phyloP scores from a whole-genome alignment of 192 early-diverging fungal genomes.

The Lunasporangiospora selenospora region DNA sequence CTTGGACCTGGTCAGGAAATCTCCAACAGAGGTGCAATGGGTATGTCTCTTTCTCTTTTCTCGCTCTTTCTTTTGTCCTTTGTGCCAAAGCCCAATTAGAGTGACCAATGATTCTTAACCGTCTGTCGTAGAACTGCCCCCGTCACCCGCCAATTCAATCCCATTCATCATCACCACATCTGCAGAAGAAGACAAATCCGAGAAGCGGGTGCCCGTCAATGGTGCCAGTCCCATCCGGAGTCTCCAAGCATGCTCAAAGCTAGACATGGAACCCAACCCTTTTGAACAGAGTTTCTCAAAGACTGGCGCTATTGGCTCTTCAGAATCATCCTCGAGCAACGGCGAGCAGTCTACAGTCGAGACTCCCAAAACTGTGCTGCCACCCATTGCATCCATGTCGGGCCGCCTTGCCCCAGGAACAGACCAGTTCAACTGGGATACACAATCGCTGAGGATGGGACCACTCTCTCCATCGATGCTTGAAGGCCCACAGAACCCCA shows the following conservation, averaged over 20 bases:
- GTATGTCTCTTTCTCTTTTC: slow-evolving; percentile 8
- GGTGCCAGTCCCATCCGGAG: slow-evolving; percentile 26
- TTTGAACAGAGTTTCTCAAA: slow-evolving; percentile 83
- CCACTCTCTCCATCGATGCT: slow-evolving; percentile 83
- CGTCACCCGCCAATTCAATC: slow-evolving; percentile 33
- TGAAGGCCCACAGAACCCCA: slow-evolving; percentile 62
- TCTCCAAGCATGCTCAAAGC: slow-evolving; percentile 57
- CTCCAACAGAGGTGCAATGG: slow-evolving; percentile 10
- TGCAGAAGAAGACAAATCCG: slow-evolving; percentile 22
- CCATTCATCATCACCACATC: slow-evolving; percentile 32
- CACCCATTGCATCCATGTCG: slow-evolving; percentile 73
- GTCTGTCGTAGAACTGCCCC: slow-evolving; percentile 12
- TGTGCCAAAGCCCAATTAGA: neutral
- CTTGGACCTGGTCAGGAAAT: slow-evolving; percentile 27
- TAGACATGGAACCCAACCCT: slow-evolving; percentile 86
- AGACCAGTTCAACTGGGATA: slow-evolving; percentile 60
- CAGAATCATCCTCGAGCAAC: slow-evolving; percentile 4
- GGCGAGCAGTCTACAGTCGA: slow-evolving; percentile 21
- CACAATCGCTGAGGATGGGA: slow-evolving; percentile 70
- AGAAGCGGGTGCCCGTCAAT: slow-evolving; percentile 17
- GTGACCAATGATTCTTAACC: neutral
- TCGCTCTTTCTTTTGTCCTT: neutral
- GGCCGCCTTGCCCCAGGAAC: slow-evolving; percentile 45
- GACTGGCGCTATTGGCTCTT: slow-evolving; percentile 7
- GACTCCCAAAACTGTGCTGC: slow-evolving; percentile 63